phyloP scores from a whole-genome alignment of 2,329 filamentous ascomycete genomes.

The Penicillium brasilianum region DNA sequence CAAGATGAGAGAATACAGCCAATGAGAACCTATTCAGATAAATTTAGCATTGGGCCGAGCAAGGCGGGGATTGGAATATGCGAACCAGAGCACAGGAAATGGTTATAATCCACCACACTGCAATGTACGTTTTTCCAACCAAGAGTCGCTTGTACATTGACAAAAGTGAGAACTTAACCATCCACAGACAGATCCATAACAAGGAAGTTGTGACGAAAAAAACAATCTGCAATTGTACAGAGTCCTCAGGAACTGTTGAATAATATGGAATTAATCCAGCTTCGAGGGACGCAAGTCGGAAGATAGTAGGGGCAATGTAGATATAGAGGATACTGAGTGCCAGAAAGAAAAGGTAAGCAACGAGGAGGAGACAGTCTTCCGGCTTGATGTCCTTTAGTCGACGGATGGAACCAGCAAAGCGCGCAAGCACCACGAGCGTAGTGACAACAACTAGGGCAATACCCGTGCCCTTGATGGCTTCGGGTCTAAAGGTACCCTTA shows the following conservation, averaged over 20 bases:
- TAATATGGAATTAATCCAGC: constrained; percentile 21
- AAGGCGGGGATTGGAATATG: neutral
- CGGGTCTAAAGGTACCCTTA: constrained; percentile 10
- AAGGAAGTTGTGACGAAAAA: constrained; percentile 48
- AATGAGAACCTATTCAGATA: constrained; percentile 38
- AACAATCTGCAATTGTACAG: constrained; percentile 39
- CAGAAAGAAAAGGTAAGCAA: constrained; percentile 37
- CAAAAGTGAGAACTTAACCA: constrained; percentile 49
- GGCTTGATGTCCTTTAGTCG: constrained; percentile 27
- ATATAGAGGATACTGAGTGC: constrained; percentile 41
- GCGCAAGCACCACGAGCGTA: constrained; percentile 20
- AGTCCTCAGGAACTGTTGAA: constrained; percentile 37
- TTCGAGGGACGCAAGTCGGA: constrained; percentile 35
- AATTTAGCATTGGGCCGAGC: constrained; percentile 17
- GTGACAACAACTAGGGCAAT: constrained; percentile 30
- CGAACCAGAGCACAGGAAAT: constrained; percentile 28
- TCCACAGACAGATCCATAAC: constrained; percentile 48
- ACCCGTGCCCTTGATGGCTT: constrained; percentile 21
- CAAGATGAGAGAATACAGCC: constrained; percentile 45
- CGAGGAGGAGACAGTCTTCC: constrained; percentile 36
- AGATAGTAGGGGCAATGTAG: constrained; percentile 41
- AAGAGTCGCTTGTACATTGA: constrained; percentile 47
- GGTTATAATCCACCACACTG: constrained; percentile 43
- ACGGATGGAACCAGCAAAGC: constrained; percentile 23
- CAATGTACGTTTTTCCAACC: constrained; percentile 38